These are phyloP conservation scores for Phaseolus coccineus DNA, from an alignment of 331 rosid genomes.

Conservation along the genomic window DNA sequence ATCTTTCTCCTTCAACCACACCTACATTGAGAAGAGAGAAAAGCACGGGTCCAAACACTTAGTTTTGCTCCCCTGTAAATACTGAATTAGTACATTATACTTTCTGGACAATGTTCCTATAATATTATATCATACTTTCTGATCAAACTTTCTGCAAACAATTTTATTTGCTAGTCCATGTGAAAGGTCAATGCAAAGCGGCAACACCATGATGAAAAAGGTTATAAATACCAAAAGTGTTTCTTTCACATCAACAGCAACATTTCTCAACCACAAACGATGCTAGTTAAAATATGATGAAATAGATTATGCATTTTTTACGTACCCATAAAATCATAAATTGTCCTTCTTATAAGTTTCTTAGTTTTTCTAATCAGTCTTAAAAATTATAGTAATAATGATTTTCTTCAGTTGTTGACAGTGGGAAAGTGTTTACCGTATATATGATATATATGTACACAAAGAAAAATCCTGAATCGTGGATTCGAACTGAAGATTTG, in stretches of 20 bases:
- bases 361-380: too few relatives aligned
- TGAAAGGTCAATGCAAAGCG: neutral
- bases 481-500: neutral
- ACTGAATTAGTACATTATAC: neutral
- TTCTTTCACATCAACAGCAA: neutral
- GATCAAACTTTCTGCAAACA: conserved; percentile 11
- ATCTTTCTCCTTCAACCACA: neutral
- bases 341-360: too few relatives aligned
- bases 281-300: neutral
- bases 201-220: conserved; percentile 2
- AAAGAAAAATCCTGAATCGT: neutral
- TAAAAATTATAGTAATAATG: too few relatives aligned
- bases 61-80: conserved; percentile 39
- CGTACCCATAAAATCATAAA: too few relatives aligned
- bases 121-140: neutral
- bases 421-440: too few relatives aligned
- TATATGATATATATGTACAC: too few relatives aligned
- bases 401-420: too few relatives aligned
- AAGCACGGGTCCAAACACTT: neutral
- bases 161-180: conserved; percentile 23
- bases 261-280: neutral
- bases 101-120: neutral
- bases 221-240: neutral
- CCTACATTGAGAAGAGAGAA: neutral
- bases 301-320: neutral